Evolutionary conservation across 805 yeast species (phyloP).

Genomic region (Cyberlindnera bimundalis): DNA sequence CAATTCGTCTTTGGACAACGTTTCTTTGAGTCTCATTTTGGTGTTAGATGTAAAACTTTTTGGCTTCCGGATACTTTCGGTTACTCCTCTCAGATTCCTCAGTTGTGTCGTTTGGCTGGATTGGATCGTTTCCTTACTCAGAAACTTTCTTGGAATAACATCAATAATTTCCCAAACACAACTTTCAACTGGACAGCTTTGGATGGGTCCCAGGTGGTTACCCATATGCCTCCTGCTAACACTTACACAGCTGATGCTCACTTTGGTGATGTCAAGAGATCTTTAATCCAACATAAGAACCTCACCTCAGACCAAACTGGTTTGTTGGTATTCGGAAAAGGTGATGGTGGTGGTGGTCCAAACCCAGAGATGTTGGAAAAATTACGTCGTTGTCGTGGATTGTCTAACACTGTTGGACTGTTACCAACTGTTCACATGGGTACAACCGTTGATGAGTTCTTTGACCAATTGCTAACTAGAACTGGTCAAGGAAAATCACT

Average conservation of each 20-base stretch:
- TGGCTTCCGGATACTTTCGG: slow-evolving; percentile 99
- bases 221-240: slow-evolving; percentile 97
- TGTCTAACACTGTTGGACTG: slow-evolving; percentile 73
- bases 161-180: slow-evolving; percentile 82
- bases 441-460: slow-evolving; percentile 70
- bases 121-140: slow-evolving; percentile 86
- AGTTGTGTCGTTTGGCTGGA: slow-evolving; percentile 82
- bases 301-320: slow-evolving; percentile 78
- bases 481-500: slow-evolving; percentile 64
- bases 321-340: slow-evolving; percentile 81
- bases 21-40: slow-evolving; percentile 77
- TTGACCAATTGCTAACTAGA: slow-evolving; percentile 54
- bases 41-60: slow-evolving; percentile 66
- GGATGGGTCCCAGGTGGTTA: slow-evolving; percentile 89
- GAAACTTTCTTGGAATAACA: slow-evolving; percentile 94
- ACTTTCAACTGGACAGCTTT: slow-evolving; percentile 95
- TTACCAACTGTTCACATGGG: slow-evolving; percentile 84
- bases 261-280: slow-evolving; percentile 86
- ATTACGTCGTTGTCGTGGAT: slow-evolving; percentile 85
- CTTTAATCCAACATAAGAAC: slow-evolving; percentile 79
- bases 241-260: slow-evolving; percentile 93
- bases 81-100: slow-evolving; percentile 93
- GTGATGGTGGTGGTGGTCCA: slow-evolving; percentile 99
- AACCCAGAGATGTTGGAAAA: slow-evolving; percentile 91
- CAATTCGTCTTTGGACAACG: slow-evolving; percentile 91